Percentiles rank a stretch among this genome's conserved stretches.
phyloP scores from a whole-genome alignment of 176 grass and related monocot genomes.

The Luzula sylvatica region DNA sequence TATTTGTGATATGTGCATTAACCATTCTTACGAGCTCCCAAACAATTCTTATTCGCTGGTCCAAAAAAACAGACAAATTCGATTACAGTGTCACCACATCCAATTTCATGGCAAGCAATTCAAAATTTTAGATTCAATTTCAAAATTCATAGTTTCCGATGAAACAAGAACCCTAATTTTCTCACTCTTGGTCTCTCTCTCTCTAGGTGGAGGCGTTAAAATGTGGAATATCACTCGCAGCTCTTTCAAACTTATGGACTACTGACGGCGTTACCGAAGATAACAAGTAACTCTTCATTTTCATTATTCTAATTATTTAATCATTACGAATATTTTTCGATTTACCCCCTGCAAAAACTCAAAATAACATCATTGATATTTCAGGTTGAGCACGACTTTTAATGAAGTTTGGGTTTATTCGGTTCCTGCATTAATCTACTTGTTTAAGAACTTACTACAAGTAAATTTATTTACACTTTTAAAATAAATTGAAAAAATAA shows the following conservation, averaged over 20 bases:
- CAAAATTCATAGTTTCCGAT: neutral
- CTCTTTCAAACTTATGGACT: too few species aligned
- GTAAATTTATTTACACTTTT: slow-evolving; percentile 9
- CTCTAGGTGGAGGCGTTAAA: slow-evolving; percentile 12
- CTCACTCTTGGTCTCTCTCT: slow-evolving; percentile 17
- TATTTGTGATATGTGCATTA: slow-evolving; percentile 64
- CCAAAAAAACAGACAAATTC: slow-evolving; percentile 76
- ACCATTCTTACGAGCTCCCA: slow-evolving; percentile 92
- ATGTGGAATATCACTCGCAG: too few species aligned
- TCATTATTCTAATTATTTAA: too few species aligned
- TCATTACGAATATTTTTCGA: too few species aligned
- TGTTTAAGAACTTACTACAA: slow-evolving; percentile 89
- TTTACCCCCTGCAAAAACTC: too few species aligned
- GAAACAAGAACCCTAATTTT: neutral
- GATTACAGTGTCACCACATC: slow-evolving; percentile 96
- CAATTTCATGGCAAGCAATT: slow-evolving; percentile 73
- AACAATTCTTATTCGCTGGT: slow-evolving; percentile 92
- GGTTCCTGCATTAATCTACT: slow-evolving; percentile 69
- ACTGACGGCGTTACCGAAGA: too few species aligned
- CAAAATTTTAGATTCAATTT: slow-evolving; percentile 2
- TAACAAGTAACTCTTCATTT: too few species aligned
- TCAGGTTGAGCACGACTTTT: slow-evolving; percentile 67
- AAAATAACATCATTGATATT: slow-evolving; percentile 1
- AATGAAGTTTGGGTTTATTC: slow-evolving; percentile 86
- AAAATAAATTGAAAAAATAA: too few species aligned